Base-by-base conservation (phyloP, 306 rosid genomes). In the Arachis stenosperma region DNA sequence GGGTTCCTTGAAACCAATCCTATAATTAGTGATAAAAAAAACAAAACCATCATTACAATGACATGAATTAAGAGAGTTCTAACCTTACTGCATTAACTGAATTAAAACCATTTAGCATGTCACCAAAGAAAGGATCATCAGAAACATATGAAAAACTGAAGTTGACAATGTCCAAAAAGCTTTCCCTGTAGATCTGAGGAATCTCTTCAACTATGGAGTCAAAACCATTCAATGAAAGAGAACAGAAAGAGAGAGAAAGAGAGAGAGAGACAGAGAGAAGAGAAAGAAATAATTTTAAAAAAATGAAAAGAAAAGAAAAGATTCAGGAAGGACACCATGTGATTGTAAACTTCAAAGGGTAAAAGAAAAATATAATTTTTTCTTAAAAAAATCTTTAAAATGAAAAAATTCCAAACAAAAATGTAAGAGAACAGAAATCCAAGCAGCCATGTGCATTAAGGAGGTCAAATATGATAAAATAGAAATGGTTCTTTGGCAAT, bases 391-490 rank as follows among this genome's bases (percentile, higher is more conserved):
- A 75, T 63, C 77, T 56, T 75, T 43, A 3, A 62, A 43, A 78
- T 6, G 58, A 43, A 78, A 78, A 80, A 73, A 69, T 33, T 33
- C 37, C 40, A 75, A 84, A 77, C 41, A 75, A 84, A 77, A 77
- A 75, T 77, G 22, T 81, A 57, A 67, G 84, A 74, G 82, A 83
- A 84, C 84, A 88, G 92, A 82, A 86, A 81, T 85, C 86, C 87
- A 86, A 88, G 93, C 86, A 86, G 88, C 93, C 97, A 95, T 90
- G 99, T 90, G 98, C 90, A 86, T 87, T 76, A 55, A 55, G 83
- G 93, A 95, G 97, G 90, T 88, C 79, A 85, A 87, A 86, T 77
- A 85, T 82, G 75, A 82, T 85, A 89, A 81, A 33, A 33, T 33
- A 88, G 83, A 86, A 88, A 78, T 83, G 79, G 15, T 85, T 85